Evolutionary conservation across 768 basidiomycete genomes (phyloP), one percentile per base, ranked within the genome.

Genomic region (Galerina sulciceps): DNA sequence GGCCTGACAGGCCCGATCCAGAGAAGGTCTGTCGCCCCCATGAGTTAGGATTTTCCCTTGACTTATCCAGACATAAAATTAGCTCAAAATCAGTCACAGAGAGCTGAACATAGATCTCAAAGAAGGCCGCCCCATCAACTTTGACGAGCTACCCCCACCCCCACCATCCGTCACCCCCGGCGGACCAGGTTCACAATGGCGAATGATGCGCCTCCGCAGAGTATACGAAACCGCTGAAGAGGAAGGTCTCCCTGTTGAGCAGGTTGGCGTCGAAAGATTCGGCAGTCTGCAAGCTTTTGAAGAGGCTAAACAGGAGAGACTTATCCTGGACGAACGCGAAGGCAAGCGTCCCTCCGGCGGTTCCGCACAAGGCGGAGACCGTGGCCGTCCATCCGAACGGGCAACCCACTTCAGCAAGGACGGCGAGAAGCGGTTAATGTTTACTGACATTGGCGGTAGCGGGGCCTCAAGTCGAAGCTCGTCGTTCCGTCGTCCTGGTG

Each of bases 121-220:
- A 55, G 75, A 83, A 59, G 81, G 78, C 9, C 74, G 68, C 37
- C 58, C 76, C 10, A 70, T 77, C 22, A 73, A 83, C 57, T 69
- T 76, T 11, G 75, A 79, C 50, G 76, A 77, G 45, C 58, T 60
- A 22, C 68, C 80, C 3, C 67, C 76, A 1, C 75, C 78, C 48
- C 73, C 81, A 5, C 85, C 82, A 70, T 68, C 83, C 18, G 71
- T 77, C 54, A 85, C 83, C 0, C 93, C 94, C 0, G 96, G 96
- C 2, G 94, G 94, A 1, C 91, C 95, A 4, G 96, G 96, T 10
- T 94, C 93, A 2, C 88, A 87, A 69, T 99, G 97, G 96, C 88
- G 97, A 14, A 99, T 99, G 97, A 94, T 93, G 88, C 94, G 95
- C 65, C 84, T 99, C 0, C 85, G 88, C 40, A 83, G 92, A 14